Evolutionary conservation across 352 stramenopile species (phyloP).

Genomic region (Globisporangium yorkense): DNA sequence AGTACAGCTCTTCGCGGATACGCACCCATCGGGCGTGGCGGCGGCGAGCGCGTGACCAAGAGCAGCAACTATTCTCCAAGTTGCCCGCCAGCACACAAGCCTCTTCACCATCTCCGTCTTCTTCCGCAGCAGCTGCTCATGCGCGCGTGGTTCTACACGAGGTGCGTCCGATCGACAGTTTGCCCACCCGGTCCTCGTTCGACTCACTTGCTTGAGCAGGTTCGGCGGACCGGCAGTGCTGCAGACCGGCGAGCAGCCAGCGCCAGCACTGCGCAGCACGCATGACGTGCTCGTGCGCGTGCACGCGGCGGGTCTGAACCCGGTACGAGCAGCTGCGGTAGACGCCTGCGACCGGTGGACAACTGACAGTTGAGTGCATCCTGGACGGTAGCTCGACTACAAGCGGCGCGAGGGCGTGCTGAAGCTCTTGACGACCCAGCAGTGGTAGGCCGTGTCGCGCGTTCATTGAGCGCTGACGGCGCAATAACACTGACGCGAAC

Average conservation of each 20-base stretch:
- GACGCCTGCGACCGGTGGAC: background rate
- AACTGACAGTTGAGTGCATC: background rate
- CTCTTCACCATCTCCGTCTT: background rate
- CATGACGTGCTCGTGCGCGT: conserved; percentile 64
- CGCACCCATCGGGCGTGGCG: too few relatives aligned
- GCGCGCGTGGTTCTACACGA: conserved; percentile 76
- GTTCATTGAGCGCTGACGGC: background rate
- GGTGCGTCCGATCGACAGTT: conserved; percentile 20
- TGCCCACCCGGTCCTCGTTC: too few relatives aligned
- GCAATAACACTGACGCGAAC: background rate
- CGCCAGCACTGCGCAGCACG: conserved; percentile 38
- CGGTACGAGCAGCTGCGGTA: conserved; percentile 22
- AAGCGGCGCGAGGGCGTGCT: conserved; percentile 68
- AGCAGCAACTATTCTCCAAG: background rate
- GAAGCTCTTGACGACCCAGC: conserved; percentile 51
- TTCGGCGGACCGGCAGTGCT: conserved; percentile 55
- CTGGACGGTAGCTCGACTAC: conserved; percentile 58
- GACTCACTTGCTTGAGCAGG: conserved; percentile 13
- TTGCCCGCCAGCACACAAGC: background rate
- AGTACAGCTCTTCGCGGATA: too few relatives aligned
- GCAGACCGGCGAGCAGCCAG: conserved; percentile 47
- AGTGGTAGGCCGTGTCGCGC: conserved; percentile 14
- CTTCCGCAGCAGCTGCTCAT: conserved; percentile 20
- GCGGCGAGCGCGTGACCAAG: too few relatives aligned
- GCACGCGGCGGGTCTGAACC: conserved; percentile 53